Percentiles rank a stretch among this genome's conserved stretches.
These are phyloP conservation scores for Neonothopanus nambi DNA, from an alignment of 1,284 basidiomycete genomes.

Conservation along the genomic window DNA sequence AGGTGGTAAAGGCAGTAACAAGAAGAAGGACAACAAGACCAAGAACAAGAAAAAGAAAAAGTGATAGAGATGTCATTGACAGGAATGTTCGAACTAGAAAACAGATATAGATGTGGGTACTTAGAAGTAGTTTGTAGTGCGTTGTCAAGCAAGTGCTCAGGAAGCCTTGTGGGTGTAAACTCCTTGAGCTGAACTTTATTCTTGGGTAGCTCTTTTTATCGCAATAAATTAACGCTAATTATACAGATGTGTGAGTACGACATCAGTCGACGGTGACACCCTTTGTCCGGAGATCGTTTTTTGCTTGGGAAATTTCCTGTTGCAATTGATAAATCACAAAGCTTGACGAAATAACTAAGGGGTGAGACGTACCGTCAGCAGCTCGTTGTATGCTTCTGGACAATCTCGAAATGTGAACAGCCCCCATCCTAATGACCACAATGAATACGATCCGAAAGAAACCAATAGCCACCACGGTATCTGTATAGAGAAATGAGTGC, in stretches of 20 bases:
- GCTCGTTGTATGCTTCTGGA: slow-evolving; percentile 72
- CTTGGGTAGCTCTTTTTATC: background rate
- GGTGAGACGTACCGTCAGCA: slow-evolving; percentile 52
- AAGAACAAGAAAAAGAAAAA: slow-evolving; percentile 16
- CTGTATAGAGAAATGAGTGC: slow-evolving; percentile 7
- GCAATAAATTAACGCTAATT: background rate
- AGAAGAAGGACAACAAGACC: slow-evolving; percentile 3
- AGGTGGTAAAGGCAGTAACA: slow-evolving; percentile 3
- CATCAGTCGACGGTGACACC: slow-evolving; percentile 68
- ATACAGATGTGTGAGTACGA: background rate
- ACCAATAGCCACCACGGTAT: slow-evolving; percentile 70
- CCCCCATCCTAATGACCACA: slow-evolving; percentile 72
- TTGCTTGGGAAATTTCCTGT: slow-evolving; percentile 70
- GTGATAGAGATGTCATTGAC: background rate
- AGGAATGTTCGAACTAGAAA: too few species aligned
- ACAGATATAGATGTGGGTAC: too few species aligned
- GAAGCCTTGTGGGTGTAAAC: background rate
- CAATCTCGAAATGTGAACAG: slow-evolving; percentile 72
- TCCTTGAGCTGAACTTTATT: too few species aligned
- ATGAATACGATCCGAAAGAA: slow-evolving; percentile 72
- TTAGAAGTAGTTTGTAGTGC: too few species aligned
- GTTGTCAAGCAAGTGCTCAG: too few species aligned
- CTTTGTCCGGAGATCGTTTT: slow-evolving; percentile 64
- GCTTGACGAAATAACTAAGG: background rate
- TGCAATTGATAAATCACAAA: background rate